These are phyloP conservation scores for Hevea brasiliensis DNA, from an alignment of 345 rosid species.

Conservation along the genomic window DNA sequence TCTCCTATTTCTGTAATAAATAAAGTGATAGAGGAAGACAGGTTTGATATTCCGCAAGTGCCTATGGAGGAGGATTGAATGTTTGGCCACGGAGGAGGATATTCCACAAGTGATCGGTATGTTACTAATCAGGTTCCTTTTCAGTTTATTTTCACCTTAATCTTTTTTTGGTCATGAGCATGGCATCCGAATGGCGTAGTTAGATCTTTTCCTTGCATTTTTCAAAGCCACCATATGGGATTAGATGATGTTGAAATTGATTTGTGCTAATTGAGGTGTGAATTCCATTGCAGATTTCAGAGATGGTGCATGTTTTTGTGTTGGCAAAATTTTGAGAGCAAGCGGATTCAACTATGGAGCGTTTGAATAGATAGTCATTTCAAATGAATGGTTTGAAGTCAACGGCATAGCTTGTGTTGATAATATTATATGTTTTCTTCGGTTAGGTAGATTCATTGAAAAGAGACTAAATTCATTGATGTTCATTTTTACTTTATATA, in stretches of 20 bases:
- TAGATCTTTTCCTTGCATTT: too few relatives aligned
- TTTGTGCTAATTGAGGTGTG: background rate
- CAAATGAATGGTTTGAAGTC: too few relatives aligned
- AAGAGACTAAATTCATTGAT: too few relatives aligned
- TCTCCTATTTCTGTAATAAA: conserved; percentile 56
- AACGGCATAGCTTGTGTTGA: too few relatives aligned
- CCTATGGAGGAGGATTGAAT: conserved; percentile 95
- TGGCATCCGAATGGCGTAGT: too few relatives aligned
- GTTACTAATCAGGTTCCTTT: background rate
- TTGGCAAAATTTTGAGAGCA: background rate
- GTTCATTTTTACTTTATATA: too few relatives aligned
- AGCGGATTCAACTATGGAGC: background rate
- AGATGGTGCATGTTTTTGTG: background rate
- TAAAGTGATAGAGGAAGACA: conserved; percentile 79
- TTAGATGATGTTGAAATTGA: background rate
- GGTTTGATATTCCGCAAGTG: conserved; percentile 92
- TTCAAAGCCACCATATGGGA: background rate
- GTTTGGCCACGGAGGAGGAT: too few relatives aligned
- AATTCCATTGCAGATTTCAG: background rate
- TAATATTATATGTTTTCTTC: too few relatives aligned
- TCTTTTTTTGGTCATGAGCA: background rate
- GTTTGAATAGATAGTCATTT: too few relatives aligned
- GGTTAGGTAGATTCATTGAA: too few relatives aligned
- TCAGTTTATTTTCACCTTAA: background rate
- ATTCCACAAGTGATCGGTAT: too few relatives aligned